These are phyloP conservation scores for Xylariaceae sp. DNA, from an alignment of 2,329 filamentous ascomycete species.

Conservation along the genomic window DNA sequence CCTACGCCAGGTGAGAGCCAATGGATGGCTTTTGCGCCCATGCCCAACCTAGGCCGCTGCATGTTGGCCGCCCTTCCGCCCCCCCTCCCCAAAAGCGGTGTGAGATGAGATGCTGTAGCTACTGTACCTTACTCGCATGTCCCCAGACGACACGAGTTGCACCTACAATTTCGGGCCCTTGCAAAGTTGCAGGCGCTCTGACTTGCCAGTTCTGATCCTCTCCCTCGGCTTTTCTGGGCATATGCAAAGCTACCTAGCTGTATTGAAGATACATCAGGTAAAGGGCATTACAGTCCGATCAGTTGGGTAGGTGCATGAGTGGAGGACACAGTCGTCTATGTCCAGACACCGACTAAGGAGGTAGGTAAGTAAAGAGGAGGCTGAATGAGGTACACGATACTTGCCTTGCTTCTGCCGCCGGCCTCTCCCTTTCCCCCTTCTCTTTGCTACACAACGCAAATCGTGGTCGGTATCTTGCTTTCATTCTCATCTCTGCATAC, in stretches of 20 bases:
- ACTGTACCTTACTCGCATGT: neutral
- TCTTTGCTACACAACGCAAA: neutral
- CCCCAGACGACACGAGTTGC: slow-evolving; percentile 6
- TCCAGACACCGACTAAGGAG: too few relatives aligned
- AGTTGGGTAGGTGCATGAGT: too few relatives aligned
- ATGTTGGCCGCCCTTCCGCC: slow-evolving; percentile 1
- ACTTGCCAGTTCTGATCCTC: too few relatives aligned
- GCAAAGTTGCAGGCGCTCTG: neutral
- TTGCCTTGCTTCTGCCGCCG: neutral
- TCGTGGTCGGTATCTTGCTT: too few relatives aligned
- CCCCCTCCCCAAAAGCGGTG: slow-evolving; percentile 14
- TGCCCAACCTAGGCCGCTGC: slow-evolving; percentile 1
- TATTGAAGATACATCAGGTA: too few relatives aligned
- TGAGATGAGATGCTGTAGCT: neutral
- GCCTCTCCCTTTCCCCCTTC: neutral
- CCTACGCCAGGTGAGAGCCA: too few relatives aligned
- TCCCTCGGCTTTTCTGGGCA: neutral
- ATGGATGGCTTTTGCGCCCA: neutral
- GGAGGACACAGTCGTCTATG: too few relatives aligned
- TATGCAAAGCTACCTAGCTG: neutral
- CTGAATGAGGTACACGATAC: too few relatives aligned
- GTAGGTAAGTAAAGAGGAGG: too few relatives aligned
- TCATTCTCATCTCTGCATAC: too few relatives aligned
- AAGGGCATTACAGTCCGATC: too few relatives aligned
- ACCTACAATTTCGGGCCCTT: slow-evolving; percentile 5